Conservation (phyloP, 441 rosid genomes). For the Pelargonium myrrhifolium region DNA sequence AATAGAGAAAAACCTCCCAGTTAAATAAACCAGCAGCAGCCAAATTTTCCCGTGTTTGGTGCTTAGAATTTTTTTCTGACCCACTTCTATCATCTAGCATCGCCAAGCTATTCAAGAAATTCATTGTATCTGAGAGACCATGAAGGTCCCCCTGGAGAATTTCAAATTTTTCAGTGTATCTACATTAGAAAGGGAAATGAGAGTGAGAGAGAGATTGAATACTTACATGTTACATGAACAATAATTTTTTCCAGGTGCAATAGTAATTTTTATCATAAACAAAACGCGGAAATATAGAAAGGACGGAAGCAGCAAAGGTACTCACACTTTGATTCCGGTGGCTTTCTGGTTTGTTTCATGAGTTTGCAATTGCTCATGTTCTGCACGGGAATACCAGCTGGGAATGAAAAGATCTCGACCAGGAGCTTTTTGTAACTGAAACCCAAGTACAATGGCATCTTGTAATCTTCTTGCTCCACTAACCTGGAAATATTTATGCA, state of each 20-base stretch:
- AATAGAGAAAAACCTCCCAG: constrained; percentile 66
- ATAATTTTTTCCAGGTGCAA: background rate
- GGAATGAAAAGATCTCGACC: constrained; percentile 94
- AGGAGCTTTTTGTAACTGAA: constrained; percentile 87
- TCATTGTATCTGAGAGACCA: constrained; percentile 76
- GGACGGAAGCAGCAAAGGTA: background rate
- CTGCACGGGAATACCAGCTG: constrained; percentile 98
- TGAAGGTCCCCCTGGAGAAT: constrained; percentile 86
- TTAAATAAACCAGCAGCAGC: constrained; percentile 97
- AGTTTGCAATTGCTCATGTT: constrained; percentile 47
- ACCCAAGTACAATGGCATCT: constrained; percentile 94
- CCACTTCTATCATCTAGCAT: constrained; percentile 51
- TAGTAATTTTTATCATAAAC: constrained; percentile 12
- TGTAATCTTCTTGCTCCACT: constrained; percentile 98
- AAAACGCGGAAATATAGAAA: background rate
- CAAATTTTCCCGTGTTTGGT: constrained; percentile 75
- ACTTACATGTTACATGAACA: background rate
- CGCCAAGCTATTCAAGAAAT: constrained; percentile 76
- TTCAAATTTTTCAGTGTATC: constrained; percentile 67
- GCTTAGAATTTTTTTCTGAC: constrained; percentile 50
- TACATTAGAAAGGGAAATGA: constrained; percentile 23
- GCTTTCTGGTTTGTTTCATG: constrained; percentile 4
- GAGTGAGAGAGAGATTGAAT: background rate
- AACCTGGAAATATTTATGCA: constrained; percentile 34
- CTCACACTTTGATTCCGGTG: constrained; percentile 1